Base-by-base conservation (phyloP, 139 green algal species). In the Ettlia oleoabundans region DNA sequence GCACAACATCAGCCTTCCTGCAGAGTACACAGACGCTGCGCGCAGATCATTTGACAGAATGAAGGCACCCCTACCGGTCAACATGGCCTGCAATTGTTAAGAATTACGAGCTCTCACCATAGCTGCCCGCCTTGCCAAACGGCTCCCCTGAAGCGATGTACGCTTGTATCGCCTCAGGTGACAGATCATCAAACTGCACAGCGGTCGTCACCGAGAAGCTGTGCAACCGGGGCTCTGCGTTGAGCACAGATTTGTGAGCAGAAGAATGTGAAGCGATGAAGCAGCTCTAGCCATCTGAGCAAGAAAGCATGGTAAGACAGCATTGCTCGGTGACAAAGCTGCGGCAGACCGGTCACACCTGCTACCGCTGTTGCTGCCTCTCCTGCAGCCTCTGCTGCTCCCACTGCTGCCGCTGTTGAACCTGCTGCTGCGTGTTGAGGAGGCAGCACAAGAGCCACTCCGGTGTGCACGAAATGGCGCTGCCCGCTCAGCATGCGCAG, bases 391-490 rank as follows among this genome's bases (percentile, higher is more conserved):
- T 9, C 55, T 65, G 18, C 55, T 9, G 15, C 21, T 5, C 55
- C 15, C 18, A 15, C 55, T n/a, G 55, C 55, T 15, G 64, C 38
- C 24, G 66, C 37, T n/a, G 38, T 33, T 67, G 15, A n/a, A 67
- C n/a, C 79, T 51, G 75, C 68, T 65, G 10, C 10, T 51, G 41
- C 65, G 37, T 35, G 10, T 42, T 28, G 21, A 76, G 53, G 58
- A 18, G 89, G 88, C 28, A 96, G 73, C 24, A 94, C 80, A 19
- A 98, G 85, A 24, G 86, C 89, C 10, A 97, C 90, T 8, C 95
- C 95, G 13, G 95, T 98, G 85, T 98, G 94, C 33, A 98, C 95
- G 10, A 86, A 67, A 79, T 98, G 94, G 15, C 66, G 69, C 13
- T 30, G 62, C 0, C 93, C 93, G 40, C 87, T 93, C 33, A 97